phyloP scores from a whole-genome alignment of 192 early-diverging fungal genomes.

The Rhizoclosmatium globosum region DNA sequence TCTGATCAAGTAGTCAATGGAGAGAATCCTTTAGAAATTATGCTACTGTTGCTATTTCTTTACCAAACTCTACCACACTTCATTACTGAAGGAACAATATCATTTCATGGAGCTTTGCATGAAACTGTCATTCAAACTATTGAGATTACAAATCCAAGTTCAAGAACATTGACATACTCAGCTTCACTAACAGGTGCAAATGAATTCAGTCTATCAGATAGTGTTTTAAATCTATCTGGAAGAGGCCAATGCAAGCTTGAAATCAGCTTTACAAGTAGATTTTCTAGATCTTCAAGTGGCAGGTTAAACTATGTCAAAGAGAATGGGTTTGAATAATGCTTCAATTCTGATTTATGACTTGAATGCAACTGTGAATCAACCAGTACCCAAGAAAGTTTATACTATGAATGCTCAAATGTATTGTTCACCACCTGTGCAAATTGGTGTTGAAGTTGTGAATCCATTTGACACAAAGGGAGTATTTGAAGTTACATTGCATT shows the following conservation, averaged over 20 bases:
- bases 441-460: slow-evolving; percentile 49
- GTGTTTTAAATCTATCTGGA: slow-evolving; percentile 13
- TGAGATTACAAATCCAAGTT: slow-evolving; percentile 54
- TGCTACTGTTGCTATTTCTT: slow-evolving; percentile 52
- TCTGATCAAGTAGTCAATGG: slow-evolving; percentile 32
- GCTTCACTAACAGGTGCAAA: slow-evolving; percentile 39
- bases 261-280: slow-evolving; percentile 52
- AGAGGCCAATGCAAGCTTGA: slow-evolving; percentile 31
- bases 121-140: slow-evolving; percentile 44
- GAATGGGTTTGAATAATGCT: slow-evolving; percentile 51
- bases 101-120: slow-evolving; percentile 55
- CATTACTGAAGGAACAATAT: slow-evolving; percentile 46
- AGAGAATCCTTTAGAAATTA: slow-evolving; percentile 36
- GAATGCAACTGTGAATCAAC: slow-evolving; percentile 37
- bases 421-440: slow-evolving; percentile 43
- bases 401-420: slow-evolving; percentile 51
- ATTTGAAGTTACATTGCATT: slow-evolving; percentile 47
- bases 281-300: slow-evolving; percentile 40
- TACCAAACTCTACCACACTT: slow-evolving; percentile 61
- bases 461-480: slow-evolving; percentile 45
- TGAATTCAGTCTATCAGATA: slow-evolving; percentile 41
- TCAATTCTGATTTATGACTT: slow-evolving; percentile 55
- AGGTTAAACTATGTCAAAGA: slow-evolving; percentile 48
- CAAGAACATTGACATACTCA: slow-evolving; percentile 42
- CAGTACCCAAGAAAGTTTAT: slow-evolving; percentile 38